Evolutionary conservation across 768 basidiomycete species (phyloP), one percentile per base, ranked within the genome.

Genomic region (Suillus weaverae): DNA sequence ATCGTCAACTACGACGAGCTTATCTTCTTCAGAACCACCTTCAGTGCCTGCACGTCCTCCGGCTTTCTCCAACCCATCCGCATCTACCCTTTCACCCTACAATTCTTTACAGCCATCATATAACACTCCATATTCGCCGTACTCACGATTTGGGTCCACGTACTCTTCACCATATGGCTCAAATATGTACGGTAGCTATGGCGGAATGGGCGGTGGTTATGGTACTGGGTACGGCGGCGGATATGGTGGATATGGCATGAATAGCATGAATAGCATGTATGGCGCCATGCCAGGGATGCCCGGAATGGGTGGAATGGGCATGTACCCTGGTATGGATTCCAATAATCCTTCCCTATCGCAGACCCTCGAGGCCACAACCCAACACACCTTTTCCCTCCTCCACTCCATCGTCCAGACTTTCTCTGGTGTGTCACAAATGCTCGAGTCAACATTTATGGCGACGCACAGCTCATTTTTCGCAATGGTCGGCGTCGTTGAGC

Each of bases 381-480:
- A 92, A 62, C 90, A 92, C 63, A 98, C 97, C 3, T 99, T 99
- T 72, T 84, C 91, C 35, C 88, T 99, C 63, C 82, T 99, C 35
- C 95, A 98, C 70, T 93, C 92, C 13, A 90, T 99, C 73, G 97
- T 99, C 53, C 92, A 94, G 71, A 97, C 96, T 5, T 97, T 99
- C 78, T 84, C 89, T 0, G 96, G 96, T 30, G 89, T 99, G 67
- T 90, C 97, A 0, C 97, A 99, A 75, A 96, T 99, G 88, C 89
- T 99, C 73, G 97, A 99, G 76, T 90, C 88, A 39, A 99, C 97
- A 6, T 98, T 97, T 78, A 92, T 98, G 90, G 97, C 97, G 3
- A 97, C 95, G 0, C 95, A 97, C 76, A 94, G 92, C 0, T 91
- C 89, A 10, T 97, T 97, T 78, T 97, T 96, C 75, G 94, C 95